Base-by-base conservation (phyloP, 2,329 filamentous ascomycete genomes). In the Emmonsiellopsis sp. region DNA sequence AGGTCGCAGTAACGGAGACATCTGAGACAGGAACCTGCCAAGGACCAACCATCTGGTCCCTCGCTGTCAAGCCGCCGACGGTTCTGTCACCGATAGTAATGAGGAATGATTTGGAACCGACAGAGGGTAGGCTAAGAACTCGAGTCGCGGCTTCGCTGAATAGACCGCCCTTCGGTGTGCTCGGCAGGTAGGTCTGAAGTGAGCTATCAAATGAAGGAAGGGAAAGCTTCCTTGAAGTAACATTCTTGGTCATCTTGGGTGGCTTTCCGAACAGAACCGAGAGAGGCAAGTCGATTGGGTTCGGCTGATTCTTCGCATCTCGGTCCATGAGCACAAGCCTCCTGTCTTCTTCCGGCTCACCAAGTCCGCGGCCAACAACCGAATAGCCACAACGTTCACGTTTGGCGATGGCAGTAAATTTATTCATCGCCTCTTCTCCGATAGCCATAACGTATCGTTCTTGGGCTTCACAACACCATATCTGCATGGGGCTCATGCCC, bases 401-500 rank as follows among this genome's bases (percentile, higher is more conserved):
- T 57, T 85, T 80, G 68, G 74, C 77, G 61, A 98, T 77, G 71
- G 84, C 73, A 59, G 77, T 79, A 70, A 86, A 86, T 21, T 75
- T 74, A 62, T 92, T 90, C 64, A 97, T 80, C 51, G 84, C 79
- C 17, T 93, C 85, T 50, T 83, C 81, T 56, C 91, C 89, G 57
- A 98, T 83, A 7, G 94, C 84, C 62, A 98, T 76, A 6, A 98
- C 93, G 63, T 98, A 98, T 68, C 93, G 81, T 71, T 98, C 93
- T 68, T 98, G 93, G 0, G 93, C 89, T 69, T 97, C 92, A 62
- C 92, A 95, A 70, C 93, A 96, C 91, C 92, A 97, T 46, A 98
- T 95, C 67, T 97, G 88, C 54, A 98, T 81, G 17, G 93, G 93
- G 64, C 88, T 95, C 87, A 98, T 92, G 65, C 88, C 86, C 58